These are phyloP conservation scores for Taphrina deformans DNA, from an alignment of 1,139 yeast species.

Conservation along the genomic window DNA sequence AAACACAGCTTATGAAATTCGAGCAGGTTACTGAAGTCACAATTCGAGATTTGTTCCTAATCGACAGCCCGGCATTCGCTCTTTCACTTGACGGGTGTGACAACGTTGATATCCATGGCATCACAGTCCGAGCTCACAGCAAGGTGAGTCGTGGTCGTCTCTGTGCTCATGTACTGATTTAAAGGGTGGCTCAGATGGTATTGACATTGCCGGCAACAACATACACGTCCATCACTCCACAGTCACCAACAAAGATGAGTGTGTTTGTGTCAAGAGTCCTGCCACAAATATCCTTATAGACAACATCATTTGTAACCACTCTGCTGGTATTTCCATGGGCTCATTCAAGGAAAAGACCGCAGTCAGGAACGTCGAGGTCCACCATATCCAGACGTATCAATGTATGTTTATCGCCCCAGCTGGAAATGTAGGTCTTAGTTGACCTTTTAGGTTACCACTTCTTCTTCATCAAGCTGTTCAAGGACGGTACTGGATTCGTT, in stretches of 20 bases:
- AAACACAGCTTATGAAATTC: neutral
- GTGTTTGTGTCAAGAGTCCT: slow-evolving; percentile 12
- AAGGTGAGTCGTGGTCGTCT: neutral
- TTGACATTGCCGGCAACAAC: slow-evolving; percentile 10
- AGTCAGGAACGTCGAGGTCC: neutral
- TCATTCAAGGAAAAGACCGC: slow-evolving; percentile 1
- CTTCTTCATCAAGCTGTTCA: slow-evolving; percentile 1
- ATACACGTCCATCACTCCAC: neutral
- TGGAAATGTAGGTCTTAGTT: no score
- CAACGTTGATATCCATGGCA: slow-evolving; percentile 2
- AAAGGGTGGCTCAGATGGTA: slow-evolving; percentile 7
- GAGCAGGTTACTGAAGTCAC: slow-evolving; percentile 9
- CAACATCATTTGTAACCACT: slow-evolving; percentile 1
- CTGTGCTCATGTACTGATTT: neutral
- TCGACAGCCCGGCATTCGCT: slow-evolving; percentile 7
- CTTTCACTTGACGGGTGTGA: neutral
- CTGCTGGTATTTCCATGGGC: slow-evolving; percentile 7
- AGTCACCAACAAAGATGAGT: slow-evolving; percentile 10
- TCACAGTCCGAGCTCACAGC: neutral
- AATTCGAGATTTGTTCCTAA: neutral
- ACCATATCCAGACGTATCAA: neutral
- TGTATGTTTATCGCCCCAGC: no score
- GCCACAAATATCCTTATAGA: neutral
- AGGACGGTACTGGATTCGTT: neutral
- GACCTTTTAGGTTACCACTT: neutral